Evolutionary conservation across 225 moss, liverwort and hornwort species (phyloP), one percentile per base, ranked within the genome.

Genomic region (Bryoerythrophyllum caledonicum): DNA sequence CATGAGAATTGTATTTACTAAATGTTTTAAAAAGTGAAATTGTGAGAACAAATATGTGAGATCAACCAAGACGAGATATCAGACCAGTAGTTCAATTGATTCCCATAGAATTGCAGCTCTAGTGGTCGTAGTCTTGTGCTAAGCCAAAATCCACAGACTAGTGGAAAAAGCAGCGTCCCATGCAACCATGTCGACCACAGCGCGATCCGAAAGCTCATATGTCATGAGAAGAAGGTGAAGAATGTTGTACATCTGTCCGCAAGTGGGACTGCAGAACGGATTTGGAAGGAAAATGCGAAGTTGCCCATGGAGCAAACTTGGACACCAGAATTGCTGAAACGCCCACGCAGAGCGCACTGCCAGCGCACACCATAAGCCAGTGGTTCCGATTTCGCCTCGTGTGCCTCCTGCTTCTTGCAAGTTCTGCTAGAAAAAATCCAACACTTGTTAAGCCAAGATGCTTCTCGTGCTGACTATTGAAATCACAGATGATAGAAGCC

Each of bases 331-430:
- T 75, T 72, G 91, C 87, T 57, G 94, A 86, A 71, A 93, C 74
- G 34, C 94, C 94, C 63, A 93, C 65, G 46, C 90, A 92, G 54
- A 94, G 37, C 46, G 84, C 94, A 28, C 88, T 82, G 71, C 96
- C 86, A 60, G 91, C 82, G 73, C 88, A 91, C 1, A 88, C 78
- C 74, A 93, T 53, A 57, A 91, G 88, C 85, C 91, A 79, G 3
- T 85, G 94, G 56, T 91, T 90, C 15, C 82, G 78, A 72, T 82
- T 83, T 76, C 80, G 91, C 71, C 87, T 88, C 12, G 75, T 78
- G 59, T 90, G 79, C 81, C 94, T 90, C 28, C 74, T 83, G 70
- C 84, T 88, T 40, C 96, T 87, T 44, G 92, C 94, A 73, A 87
- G 89, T 79, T 97, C 96, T 96, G 91, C 77, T 40, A 81, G 55